Evolutionary conservation across 768 basidiomycete genomes (phyloP), one percentile per base, ranked within the genome.

Genomic region (Suillus bovinus): DNA sequence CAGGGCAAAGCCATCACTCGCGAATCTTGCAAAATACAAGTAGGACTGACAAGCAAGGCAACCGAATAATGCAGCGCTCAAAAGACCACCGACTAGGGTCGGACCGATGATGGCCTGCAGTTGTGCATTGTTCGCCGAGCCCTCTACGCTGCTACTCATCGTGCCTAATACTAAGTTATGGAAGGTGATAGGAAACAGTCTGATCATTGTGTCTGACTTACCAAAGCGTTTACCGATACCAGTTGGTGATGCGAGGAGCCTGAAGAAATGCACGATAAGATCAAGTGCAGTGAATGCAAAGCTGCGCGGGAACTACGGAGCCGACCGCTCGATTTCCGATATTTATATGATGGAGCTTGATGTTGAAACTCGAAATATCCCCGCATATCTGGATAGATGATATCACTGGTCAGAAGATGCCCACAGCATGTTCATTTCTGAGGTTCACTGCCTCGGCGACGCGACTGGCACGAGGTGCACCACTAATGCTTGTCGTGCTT

Each of bases 91-190:
- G 22, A 67, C 58, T 42, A 64, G 63, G 20, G 64, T 52, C 4
- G 67, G 64, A 22, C 61, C 67, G 14, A 64, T 34, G 60, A 61
- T 50, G 29, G 49, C n/a, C n/a, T n/a, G n/a, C n/a, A n/a, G n/a
- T n/a, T n/a, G n/a, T n/a, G n/a, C n/a, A n/a, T n/a, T n/a, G n/a
- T n/a, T n/a, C n/a, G n/a, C 10, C 1, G 29, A 27, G 5, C 44
- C 13, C 5, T 24, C 46, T 24, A 14, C 17, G 50, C 11, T 52
- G 50, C 11, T 52, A 33, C 1, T 33, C 20, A 52, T 52, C 20
- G 50, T 52, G 11, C 29, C 50, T 29, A 52, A 11, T 5, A 31
- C 49, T 50, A 17, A 17, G 17, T 29, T 10, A 50, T 50, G 49
- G 9, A 13, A 52, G 11, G 31, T 52, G 29, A 52, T 52, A 50